Percentiles rank a stretch among this genome's conserved stretches.
Conservation (phyloP, 1,284 basidiomycete species). For the Cystobasidiaceae sp. region DNA sequence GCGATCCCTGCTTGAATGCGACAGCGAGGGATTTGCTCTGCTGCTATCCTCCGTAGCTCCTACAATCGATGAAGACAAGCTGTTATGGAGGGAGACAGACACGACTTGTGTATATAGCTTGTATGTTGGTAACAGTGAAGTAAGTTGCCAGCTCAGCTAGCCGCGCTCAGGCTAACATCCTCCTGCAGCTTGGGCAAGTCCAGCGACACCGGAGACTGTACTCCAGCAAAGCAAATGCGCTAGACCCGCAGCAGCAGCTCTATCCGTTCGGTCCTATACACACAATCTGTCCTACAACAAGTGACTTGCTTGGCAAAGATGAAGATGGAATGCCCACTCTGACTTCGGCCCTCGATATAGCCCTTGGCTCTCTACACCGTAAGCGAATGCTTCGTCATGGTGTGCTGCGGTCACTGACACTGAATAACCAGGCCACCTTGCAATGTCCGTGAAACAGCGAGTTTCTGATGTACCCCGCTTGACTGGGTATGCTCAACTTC, state of each 20-base stretch:
- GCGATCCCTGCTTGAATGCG: constrained; percentile 72
- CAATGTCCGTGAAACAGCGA: too few species aligned
- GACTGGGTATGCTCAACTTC: neutral
- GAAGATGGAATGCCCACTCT: constrained; percentile 9
- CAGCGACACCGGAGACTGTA: neutral
- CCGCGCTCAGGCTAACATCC: neutral
- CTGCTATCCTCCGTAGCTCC: neutral
- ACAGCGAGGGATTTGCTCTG: neutral
- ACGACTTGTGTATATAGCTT: constrained; percentile 29
- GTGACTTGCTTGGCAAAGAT: constrained; percentile 13
- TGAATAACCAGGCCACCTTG: too few species aligned
- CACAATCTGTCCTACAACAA: constrained; percentile 14
- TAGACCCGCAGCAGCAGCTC: constrained; percentile 19
- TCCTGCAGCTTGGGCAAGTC: too few species aligned
- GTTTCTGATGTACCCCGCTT: constrained; percentile 50
- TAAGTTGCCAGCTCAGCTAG: constrained; percentile 10
- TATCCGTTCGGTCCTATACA: constrained; percentile 37
- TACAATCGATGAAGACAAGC: neutral
- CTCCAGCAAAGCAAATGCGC: neutral
- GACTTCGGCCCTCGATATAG: constrained; percentile 20
- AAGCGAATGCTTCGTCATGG: too few species aligned
- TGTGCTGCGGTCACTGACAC: too few species aligned
- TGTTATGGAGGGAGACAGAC: constrained; percentile 33
- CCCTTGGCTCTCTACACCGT: too few species aligned
- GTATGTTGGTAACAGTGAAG: constrained; percentile 3